Evolutionary conservation across 2,329 filamentous ascomycete genomes (phyloP).

Genomic region (Aspergillus persii): DNA sequence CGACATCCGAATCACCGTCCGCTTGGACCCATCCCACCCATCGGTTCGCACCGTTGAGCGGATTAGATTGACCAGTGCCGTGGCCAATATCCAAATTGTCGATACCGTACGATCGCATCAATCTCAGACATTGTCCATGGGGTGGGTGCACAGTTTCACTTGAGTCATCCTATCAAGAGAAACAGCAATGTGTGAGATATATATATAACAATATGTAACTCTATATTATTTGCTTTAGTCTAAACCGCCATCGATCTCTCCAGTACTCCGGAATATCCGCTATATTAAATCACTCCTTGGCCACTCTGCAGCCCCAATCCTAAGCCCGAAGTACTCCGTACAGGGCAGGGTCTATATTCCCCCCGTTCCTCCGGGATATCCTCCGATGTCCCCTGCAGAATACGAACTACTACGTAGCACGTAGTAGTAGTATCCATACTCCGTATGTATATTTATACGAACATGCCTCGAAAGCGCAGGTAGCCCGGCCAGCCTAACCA

Average conservation of each 20-base stretch:
- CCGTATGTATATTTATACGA: too few species aligned
- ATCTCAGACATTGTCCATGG: not conserved
- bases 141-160: not conserved
- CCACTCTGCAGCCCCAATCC: not conserved
- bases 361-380: not conserved
- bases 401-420: too few species aligned
- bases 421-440: too few species aligned
- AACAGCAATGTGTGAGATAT: not conserved
- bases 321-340: not conserved
- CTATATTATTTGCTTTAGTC: not conserved
- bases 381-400: not conserved
- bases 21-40: not conserved
- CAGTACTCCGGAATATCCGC: too few species aligned
- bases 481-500: not conserved
- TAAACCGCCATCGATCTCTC: not conserved
- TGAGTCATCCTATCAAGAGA: not conserved
- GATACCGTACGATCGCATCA: not conserved
- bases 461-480: too few species aligned
- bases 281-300: not conserved
- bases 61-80: conserved; percentile 13
- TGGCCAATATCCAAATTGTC: not conserved
- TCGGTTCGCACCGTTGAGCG: conserved; percentile 13
- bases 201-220: too few species aligned
- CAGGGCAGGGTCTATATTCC: too few species aligned
- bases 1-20: not conserved